Percentiles rank a stretch among this genome's conserved stretches.
phyloP scores from a whole-genome alignment of 2,329 filamentous ascomycete genomes.

The Berkeleyomyces basicola region DNA sequence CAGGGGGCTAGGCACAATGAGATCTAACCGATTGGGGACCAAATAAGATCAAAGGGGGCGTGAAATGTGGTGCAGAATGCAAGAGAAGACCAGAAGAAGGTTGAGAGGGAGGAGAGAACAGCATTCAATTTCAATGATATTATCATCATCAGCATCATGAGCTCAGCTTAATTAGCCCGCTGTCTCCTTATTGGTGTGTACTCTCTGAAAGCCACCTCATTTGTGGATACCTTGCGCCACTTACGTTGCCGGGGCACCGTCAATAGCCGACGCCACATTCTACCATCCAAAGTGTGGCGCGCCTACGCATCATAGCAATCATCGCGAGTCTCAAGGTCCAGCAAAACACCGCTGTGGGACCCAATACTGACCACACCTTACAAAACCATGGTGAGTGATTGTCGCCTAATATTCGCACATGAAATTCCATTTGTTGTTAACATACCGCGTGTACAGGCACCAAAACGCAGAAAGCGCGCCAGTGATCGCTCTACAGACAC shows the following conservation, averaged over 20 bases:
- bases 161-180: neutral
- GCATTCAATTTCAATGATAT: constrained; percentile 3
- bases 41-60: neutral
- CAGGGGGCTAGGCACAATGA: neutral
- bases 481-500: neutral
- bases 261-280: neutral
- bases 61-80: neutral
- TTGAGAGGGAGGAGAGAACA: neutral
- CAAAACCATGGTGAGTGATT: neutral
- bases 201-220: neutral
- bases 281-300: neutral
- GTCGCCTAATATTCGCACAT: no score
- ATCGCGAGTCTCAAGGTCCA: neutral
- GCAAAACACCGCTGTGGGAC: neutral
- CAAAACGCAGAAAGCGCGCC: neutral
- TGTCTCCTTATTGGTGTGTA: neutral
- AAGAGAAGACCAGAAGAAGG: neutral
- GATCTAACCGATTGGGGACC: neutral
- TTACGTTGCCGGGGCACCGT: neutral
- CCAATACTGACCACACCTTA: neutral
- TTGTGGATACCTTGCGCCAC: constrained; percentile 1
- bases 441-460: neutral
- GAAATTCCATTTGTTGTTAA: neutral
- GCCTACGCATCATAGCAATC: neutral
- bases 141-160: neutral